Evolutionary conservation across 2,329 filamentous ascomycete genomes (phyloP).

Genomic region (Neofusicoccum parvum): DNA sequence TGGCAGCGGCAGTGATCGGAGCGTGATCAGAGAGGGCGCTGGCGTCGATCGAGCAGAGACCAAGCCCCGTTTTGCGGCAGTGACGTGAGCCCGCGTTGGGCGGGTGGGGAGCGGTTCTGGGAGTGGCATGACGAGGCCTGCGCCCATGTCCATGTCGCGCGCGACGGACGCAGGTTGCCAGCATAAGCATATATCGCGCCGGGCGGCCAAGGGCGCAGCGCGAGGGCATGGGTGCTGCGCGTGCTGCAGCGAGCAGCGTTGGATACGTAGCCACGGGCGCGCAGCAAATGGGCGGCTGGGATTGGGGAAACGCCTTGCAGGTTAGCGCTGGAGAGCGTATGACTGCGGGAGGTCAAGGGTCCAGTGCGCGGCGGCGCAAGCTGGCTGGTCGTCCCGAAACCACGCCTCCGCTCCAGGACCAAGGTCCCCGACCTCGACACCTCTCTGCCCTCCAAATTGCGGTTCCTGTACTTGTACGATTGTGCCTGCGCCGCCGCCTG

Average conservation of each 20-base stretch:
- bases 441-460: conserved; percentile 10
- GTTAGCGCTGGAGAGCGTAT: conserved; percentile 7
- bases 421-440: neutral
- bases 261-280: neutral
- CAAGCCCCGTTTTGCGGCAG: neutral
- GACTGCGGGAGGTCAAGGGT: neutral
- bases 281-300: conserved; percentile 1
- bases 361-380: conserved; percentile 1
- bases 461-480: conserved; percentile 14
- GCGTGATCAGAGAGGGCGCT: conserved; percentile 16
- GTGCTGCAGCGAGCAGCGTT: conserved; percentile 4
- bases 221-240: conserved; percentile 5
- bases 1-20: conserved; percentile 9
- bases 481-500: neutral
- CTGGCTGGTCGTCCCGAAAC: conserved; percentile 18
- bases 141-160: neutral
- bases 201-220: neutral
- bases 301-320: neutral
- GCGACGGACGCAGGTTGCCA: neutral
- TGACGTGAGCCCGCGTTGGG: conserved; percentile 21
- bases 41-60: conserved; percentile 18
- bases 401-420: neutral
- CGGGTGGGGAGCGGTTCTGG: conserved; percentile 15
- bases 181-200: conserved; percentile 12
- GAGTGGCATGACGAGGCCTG: conserved; percentile 12